Base-by-base conservation (phyloP, 2,329 filamentous ascomycete genomes). In the Hortaea werneckii region DNA sequence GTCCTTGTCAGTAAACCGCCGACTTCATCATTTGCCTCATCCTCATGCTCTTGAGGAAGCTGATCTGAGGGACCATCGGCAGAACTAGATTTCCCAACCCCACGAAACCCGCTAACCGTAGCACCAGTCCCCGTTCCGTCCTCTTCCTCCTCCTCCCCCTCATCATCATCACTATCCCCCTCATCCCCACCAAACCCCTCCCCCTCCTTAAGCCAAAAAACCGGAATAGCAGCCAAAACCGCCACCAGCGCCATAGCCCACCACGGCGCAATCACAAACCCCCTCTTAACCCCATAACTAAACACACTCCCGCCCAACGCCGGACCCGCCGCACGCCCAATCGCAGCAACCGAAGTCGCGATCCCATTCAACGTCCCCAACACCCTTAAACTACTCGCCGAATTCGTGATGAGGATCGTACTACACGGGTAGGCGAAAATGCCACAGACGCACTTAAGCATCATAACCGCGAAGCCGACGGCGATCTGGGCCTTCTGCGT, bases 321-420 rank as follows among this genome's bases (percentile, higher is more conserved):
- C 0, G 92, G 90, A 0, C 92, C 92, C 0, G 76, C 58, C 0
- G 87, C 89, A 41, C 89, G 73, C 1, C 89, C 90, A 5, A 95
- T 65, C 0, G 86, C 88, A 52, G 82, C 83, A 30, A 89, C 79
- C 46, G 83, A 85, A 0, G 89, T 95, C 0, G 87, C 89, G 50
- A 95, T 80, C 2, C 90, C 92, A 59, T 96, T 96, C 45, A 96
- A 69, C 0, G 89, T 95, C 1, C 88, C 89, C 5, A 96, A 75
- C 7, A 94, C 78, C 38, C 76, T 72, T 11, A 95, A 69, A 45
- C 83, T 88, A 1, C 74, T 67, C 4, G 87, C 87, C 7, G 83
- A 87, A 66, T 95, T 95, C 28, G 89, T 95, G 34, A 96, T 76
- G 41, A 96, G 73, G 55, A 96, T 95, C 5, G 87, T 94, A 27